Base-by-base conservation (phyloP, 805 yeast species). In the Clavispora carvajalis region DNA sequence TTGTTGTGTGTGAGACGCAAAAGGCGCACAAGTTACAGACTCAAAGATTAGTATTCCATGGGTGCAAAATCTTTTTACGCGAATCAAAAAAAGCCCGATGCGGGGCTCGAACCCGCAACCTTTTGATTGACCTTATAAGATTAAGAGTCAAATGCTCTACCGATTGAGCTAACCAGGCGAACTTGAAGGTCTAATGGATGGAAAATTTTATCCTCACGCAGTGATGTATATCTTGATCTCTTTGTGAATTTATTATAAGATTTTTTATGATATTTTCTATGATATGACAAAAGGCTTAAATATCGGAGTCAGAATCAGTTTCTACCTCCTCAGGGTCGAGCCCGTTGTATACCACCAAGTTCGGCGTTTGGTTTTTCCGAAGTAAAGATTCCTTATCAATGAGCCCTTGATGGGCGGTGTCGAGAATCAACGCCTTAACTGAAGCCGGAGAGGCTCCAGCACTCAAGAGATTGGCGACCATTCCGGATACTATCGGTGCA, bases 71-170 rank as follows among this genome's bases (percentile, higher is more conserved):
- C 13, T 10, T 19, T 17, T 15, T 10, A 31, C 8, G 11, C 16
- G n/a, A 10, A 3, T 4, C 10, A 28, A 28, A 31, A 18, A 21
- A 19, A 36, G 38, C 38, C 38, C 38, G 38, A 36, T 36, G 38
- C 38, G 38, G 38, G 38, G 38, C 23, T 36, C 38, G 38, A 36
- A 36, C 38, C 61, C 61, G 61, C 60, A 57, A 53, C 61, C 60
- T 57, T 57, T 57, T 57, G 61, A 57, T 57, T 47, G 53, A 57
- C 53, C 53, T 53, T 48, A 52, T 38, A 30, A 26, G 45, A n/a
- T 44, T 56, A 56, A 56, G 60, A 56, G 60, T 56, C 60, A 56
- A 56, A 56, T 55, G 60, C 60, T 56, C 60, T 56, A 56, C 60
- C 60, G 60, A 56, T 56, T 56, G 60, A 56, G 60, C 60, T 56